A percentile compares a stretch with the other conserved stretches of the same genome.
These are phyloP conservation scores for Xylariaceae sp. DNA, from an alignment of 2,329 filamentous ascomycete genomes.

Conservation along the genomic window DNA sequence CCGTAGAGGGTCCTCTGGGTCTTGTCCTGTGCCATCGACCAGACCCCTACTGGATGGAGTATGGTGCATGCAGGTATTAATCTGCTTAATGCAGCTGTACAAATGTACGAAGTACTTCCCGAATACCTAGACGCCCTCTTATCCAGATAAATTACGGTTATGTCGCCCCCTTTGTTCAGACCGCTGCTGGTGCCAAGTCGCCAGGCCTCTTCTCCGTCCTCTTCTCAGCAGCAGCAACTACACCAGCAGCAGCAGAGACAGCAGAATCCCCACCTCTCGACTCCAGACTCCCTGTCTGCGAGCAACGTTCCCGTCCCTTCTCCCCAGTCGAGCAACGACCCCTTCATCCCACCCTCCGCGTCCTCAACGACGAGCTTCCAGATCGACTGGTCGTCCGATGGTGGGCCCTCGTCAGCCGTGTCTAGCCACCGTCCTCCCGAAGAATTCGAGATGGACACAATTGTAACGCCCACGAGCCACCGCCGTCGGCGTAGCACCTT, in stretches of 20 bases:
- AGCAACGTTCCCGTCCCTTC: constrained; percentile 7
- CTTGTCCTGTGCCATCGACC: neutral
- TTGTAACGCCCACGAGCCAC: constrained; percentile 42
- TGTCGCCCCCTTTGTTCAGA: constrained; percentile 30
- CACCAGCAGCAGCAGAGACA: constrained; percentile 16
- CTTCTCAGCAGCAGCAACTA: constrained; percentile 15
- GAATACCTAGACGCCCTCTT: neutral
- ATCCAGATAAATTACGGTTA: constrained; percentile 15
- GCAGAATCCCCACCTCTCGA: constrained; percentile 18
- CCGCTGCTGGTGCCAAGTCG: constrained; percentile 6
- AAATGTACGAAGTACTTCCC: neutral
- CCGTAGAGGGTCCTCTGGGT: too few relatives aligned
- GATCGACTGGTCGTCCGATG: constrained; percentile 31
- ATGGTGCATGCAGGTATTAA: neutral
- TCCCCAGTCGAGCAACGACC: constrained; percentile 20
- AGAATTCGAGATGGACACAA: constrained; percentile 53
- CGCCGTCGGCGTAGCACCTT: constrained; percentile 53
- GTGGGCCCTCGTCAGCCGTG: constrained; percentile 23
- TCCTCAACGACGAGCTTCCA: constrained; percentile 34
- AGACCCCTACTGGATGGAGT: neutral
- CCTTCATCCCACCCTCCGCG: constrained; percentile 30
- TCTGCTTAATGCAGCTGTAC: neutral
- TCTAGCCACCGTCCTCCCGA: constrained; percentile 30
- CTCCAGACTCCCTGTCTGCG: constrained; percentile 10
- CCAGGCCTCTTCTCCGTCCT: constrained; percentile 16